These are phyloP conservation scores for Aspergillus udagawae DNA, from an alignment of 2,329 filamentous ascomycete genomes.

Conservation along the genomic window DNA sequence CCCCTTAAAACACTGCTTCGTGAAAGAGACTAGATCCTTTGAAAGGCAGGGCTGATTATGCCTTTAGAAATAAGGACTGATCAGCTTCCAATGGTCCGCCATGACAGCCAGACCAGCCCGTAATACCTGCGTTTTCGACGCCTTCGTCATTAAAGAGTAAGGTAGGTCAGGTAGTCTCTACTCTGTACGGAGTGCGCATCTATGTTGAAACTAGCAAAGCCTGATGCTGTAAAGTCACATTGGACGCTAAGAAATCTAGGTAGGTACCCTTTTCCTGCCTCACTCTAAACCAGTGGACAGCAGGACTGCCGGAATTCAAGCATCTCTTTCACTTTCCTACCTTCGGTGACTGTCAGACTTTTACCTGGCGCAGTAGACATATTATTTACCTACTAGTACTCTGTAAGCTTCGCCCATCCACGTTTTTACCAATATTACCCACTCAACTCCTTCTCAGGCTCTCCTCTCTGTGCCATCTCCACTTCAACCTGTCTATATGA, in stretches of 20 bases:
- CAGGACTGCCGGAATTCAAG: not conserved
- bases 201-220: no score
- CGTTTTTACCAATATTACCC: conserved; percentile 14
- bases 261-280: not conserved
- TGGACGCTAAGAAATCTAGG: no score
- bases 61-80: no score
- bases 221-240: no score
- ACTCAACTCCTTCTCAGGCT: conserved; percentile 8
- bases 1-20: not conserved
- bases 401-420: conserved; percentile 12
- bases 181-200: no score
- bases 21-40: not conserved
- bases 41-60: not conserved
- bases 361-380: not conserved
- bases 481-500: conserved; percentile 27
- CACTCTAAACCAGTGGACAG: not conserved
- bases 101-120: not conserved
- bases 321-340: not conserved
- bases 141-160: not conserved
- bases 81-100: not conserved
- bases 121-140: not conserved
- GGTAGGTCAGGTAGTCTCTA: no score
- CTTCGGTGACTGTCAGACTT: not conserved
- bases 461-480: conserved; percentile 24
- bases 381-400: not conserved